Evolutionary conservation across 345 rosid genomes (phyloP), one percentile per base, ranked within the genome.

Genomic region (Euphorbia pulcherrima): DNA sequence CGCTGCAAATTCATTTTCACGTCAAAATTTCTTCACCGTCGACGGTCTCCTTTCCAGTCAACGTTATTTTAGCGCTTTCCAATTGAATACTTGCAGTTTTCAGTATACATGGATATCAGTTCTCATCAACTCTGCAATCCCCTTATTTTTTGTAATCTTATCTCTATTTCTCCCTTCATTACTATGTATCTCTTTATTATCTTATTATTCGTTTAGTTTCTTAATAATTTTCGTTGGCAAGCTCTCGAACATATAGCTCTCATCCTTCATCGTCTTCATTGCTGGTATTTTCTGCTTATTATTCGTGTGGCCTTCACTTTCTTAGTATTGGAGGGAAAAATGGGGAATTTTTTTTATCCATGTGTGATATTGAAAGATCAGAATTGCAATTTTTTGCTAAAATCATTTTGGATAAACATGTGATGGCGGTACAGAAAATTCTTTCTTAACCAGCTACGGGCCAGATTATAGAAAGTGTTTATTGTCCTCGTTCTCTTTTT

Each of bases 201-300:
- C 1, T 5, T 61, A 2, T 12, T 8, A 3, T 13, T 68, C 26
- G 2, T 37, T 28, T 4, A 14, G 21, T 16, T 5, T 0, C 23
- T 11, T 17, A 23, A 66, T 40, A 1, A 3, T 65, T 70, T 33
- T 56, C 70, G 11, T 18, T 48, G 16, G n/a, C 82, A 83, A 85
- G 77, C 77, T 69, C 8, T 80, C 27, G 63, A 62, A 77, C 58
- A 71, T 71, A 73, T 28, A 77, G 70, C 33, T 40, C 53, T 64
- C 75, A 73, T 63, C 61, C 76, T 39, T 58, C 71, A 29, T 73
- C 79, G 24, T 72, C 79, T 61, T 74, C 76, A 28, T 58, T 65
- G 74, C 80, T 56, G 83, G 96, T 90, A 79, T 28, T 20, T 68
- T 68, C 58, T 39, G 1, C 10, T 20, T 37, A 24, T 35, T 16